Base-by-base conservation (phyloP, 2,329 filamentous ascomycete genomes). In the Cordyceps sp. region DNA sequence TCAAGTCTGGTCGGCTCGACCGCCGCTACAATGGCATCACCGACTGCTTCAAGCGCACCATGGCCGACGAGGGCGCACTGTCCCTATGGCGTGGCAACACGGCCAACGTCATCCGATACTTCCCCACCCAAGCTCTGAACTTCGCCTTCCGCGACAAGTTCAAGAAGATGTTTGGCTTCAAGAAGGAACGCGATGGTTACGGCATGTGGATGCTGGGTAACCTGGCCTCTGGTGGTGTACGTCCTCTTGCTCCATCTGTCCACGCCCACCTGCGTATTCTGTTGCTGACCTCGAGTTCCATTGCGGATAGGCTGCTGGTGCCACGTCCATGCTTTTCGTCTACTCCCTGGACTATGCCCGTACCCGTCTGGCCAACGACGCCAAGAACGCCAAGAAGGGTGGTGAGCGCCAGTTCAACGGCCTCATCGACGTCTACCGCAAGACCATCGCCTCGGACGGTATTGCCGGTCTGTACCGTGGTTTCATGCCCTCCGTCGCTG, bases 51-150 rank as follows among this genome's bases (percentile, higher is more conserved):
- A 69, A 68, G 55, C 83, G 90, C 61, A 96, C 90, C 59, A 73
- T 73, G 45, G 76, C 77, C 55, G 71, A 81, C 46, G 90, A 98
- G 75, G 90, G 90, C 82, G 66, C 90, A 53, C 78, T 90, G 64
- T 78, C 88, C 46, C 75, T 98, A 55, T 98, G 90, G 90, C 78
- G 90, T 78, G 90, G 90, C 69, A 98, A 98, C 84, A 98, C 90
- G 61, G 90, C 90, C 84, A 98, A 98, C 80, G 90, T 98, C 66
- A 93, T 98, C 76, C 90, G 90, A 81, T 98, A 98, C 75, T 98
- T 98, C 84, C 90, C 90, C 52, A 98, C 90, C 64, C 90, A 98
- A 78, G 90, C 90, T 55, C 74, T 98, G 64, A 98, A 98, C 86
- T 98, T 98, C 61, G 90, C 90, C 62, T 98, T 98, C 90, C 90